Percentiles rank a stretch among this genome's conserved stretches.
Conservation (phyloP, 192 early-diverging fungal species). For the Coemansia sp. region DNA sequence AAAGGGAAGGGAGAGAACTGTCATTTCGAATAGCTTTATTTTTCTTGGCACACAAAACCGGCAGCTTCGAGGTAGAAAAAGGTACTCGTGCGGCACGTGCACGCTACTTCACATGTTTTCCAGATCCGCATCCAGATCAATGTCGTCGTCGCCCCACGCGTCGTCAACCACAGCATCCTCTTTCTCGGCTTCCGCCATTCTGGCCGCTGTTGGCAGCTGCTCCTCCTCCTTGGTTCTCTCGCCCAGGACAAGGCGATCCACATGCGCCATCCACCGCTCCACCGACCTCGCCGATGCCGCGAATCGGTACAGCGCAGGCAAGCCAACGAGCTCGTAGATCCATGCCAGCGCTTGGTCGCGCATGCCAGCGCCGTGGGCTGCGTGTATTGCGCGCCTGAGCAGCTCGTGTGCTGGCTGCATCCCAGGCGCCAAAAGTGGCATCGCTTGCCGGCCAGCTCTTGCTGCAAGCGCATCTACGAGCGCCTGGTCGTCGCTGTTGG, state of each 20-base stretch:
- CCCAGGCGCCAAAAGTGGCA: background rate
- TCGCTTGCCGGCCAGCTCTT: background rate
- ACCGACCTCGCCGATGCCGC: background rate
- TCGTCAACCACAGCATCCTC: background rate
- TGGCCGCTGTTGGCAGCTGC: background rate
- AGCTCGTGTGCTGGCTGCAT: constrained; percentile 18
- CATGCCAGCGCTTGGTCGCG: constrained; percentile 20
- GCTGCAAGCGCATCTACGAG: background rate
- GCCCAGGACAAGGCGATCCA: constrained; percentile 20
- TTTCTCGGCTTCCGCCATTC: background rate
- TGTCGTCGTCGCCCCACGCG: constrained; percentile 30
- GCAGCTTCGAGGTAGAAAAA: too few species aligned
- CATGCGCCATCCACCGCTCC: constrained; percentile 22
- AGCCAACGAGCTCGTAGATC: constrained; percentile 29
- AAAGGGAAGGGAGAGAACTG: too few species aligned
- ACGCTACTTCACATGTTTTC: constrained; percentile 15
- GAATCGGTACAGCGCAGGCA: constrained; percentile 15
- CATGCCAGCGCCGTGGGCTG: constrained; percentile 19
- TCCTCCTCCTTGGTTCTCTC: background rate
- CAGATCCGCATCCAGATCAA: constrained; percentile 35
- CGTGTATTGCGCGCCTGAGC: constrained; percentile 20
- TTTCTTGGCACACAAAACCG: too few species aligned
- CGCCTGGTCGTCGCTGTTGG: background rate
- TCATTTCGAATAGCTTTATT: background rate
- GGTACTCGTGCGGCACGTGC: too few species aligned